Percentiles rank a stretch among this genome's conserved stretches.
phyloP scores from a whole-genome alignment of 805 yeast genomes.

The Lipomyces japonicus region DNA sequence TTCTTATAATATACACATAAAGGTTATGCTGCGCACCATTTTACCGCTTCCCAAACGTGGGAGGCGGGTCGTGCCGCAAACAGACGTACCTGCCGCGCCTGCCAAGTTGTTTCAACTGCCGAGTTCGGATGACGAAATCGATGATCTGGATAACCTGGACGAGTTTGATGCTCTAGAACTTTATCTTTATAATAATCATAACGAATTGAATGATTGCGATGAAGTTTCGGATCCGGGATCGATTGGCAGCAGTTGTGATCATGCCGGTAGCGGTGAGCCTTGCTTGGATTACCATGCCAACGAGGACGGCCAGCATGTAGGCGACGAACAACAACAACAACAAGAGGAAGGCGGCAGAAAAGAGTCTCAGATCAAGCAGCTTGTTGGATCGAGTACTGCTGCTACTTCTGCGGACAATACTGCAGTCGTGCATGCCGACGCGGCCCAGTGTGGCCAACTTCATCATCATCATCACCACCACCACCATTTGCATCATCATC shows the following conservation, averaged over 20 bases:
- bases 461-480: slow-evolving; percentile 4
- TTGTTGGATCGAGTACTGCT: too few relatives aligned
- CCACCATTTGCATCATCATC: slow-evolving; percentile 1
- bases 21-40: slow-evolving; percentile 14
- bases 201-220: too few relatives aligned
- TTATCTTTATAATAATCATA: too few relatives aligned
- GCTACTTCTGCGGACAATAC: background rate
- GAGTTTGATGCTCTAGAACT: background rate
- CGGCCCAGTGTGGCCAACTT: background rate
- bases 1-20: background rate
- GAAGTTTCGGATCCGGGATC: background rate
- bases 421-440: slow-evolving; percentile 1
- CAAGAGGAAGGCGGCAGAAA: background rate
- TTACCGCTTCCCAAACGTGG: slow-evolving; percentile 23
- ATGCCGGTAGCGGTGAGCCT: background rate
- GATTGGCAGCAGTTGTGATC: background rate
- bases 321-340: background rate
- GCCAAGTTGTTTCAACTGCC: slow-evolving; percentile 17
- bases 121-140: background rate
- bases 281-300: background rate
- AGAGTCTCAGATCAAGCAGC: background rate
- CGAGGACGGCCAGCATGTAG: background rate
- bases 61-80: slow-evolving; percentile 1
- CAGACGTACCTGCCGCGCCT: slow-evolving; percentile 6
- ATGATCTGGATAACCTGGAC: background rate